Percentiles rank a stretch among this genome's conserved stretches.
Conservation (phyloP, 2,329 filamentous ascomycete genomes). For the Fusarium chaquense region DNA sequence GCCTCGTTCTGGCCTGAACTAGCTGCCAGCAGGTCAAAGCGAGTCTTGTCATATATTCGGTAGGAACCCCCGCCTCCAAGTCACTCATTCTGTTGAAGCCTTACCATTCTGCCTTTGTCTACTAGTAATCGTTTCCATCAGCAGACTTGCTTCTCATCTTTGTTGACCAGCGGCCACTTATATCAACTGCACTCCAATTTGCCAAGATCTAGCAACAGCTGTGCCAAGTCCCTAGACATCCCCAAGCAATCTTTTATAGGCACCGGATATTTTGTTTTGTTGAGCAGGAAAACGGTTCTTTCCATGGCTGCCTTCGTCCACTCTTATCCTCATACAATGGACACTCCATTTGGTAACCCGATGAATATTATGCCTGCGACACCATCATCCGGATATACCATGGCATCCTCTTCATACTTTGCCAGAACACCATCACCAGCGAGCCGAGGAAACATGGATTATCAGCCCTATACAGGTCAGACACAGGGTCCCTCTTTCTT, state of each 20-base stretch:
- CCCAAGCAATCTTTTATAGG: not conserved
- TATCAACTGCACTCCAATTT: not conserved
- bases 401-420: conserved; percentile 40
- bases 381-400: conserved; percentile 36
- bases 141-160: not conserved
- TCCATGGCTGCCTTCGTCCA: conserved; percentile 39
- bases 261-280: conserved; percentile 10
- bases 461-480: conserved; percentile 37
- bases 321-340: conserved; percentile 36
- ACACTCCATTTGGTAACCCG: conserved; percentile 27
- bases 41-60: conserved; percentile 29
- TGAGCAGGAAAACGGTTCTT: not conserved
- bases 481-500: conserved; percentile 43
- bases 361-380: conserved; percentile 32
- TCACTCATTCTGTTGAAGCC: not conserved
- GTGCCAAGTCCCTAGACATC: not conserved
- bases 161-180: not conserved
- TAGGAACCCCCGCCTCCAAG: not conserved
- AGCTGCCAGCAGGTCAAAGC: conserved; percentile 11
- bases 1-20: conserved; percentile 9
- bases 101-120: not conserved
- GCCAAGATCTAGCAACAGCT: not conserved
- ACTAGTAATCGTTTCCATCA: not conserved
- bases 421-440: conserved; percentile 41
- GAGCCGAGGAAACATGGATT: conserved; percentile 33